Base-by-base conservation (phyloP, 2,329 filamentous ascomycete genomes). In the Aspergillus sp. region DNA sequence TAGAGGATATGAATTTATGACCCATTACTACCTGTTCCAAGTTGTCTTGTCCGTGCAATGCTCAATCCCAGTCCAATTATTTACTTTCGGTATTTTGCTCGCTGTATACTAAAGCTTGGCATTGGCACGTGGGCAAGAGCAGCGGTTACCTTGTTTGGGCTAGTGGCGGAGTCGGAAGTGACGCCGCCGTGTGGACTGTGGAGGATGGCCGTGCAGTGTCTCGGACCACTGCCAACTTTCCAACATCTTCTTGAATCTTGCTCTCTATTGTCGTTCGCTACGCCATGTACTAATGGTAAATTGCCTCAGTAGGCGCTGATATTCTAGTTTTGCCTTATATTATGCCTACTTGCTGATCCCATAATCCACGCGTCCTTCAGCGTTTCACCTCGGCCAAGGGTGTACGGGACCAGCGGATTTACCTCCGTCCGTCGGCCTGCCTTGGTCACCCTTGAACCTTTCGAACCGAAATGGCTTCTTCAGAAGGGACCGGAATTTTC, bases 391-490 rank as follows among this genome's bases (percentile, higher is more conserved):
- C 37, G 33, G 11, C 43, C 25, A 27, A 12, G 23, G 44, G 21
- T 47, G 49, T 46, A 27, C 48, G 41, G 11, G 43, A 44, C 46
- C 33, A 37, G 46, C 23, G 25, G 41, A 44, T 21, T 47, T 54
- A 47, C 45, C 4, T 40, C 21, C 44, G 27, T 45, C 31, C 9
- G 17, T 45, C 45, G 40, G 43, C 14, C 46, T 47, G 43, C 41
- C 14, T 23, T 25, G 40, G 37, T 23, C 23, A 6, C 5, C 33
- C 15, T 37, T 31, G 17, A 39, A 40, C 49, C 27, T 23, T 40
- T 39, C 40, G 44, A 57, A 23, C 17, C 9, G 15, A 12, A 14
- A 72, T 73, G 71, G 66, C 70, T 35, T 58, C 64, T 27, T 45
- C 64, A 27, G 53, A 66, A 46, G 62, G 47, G 12, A 46, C 66